Base-by-base conservation (phyloP, 208 protist species). In the Tritrichomonas foetus region DNA sequence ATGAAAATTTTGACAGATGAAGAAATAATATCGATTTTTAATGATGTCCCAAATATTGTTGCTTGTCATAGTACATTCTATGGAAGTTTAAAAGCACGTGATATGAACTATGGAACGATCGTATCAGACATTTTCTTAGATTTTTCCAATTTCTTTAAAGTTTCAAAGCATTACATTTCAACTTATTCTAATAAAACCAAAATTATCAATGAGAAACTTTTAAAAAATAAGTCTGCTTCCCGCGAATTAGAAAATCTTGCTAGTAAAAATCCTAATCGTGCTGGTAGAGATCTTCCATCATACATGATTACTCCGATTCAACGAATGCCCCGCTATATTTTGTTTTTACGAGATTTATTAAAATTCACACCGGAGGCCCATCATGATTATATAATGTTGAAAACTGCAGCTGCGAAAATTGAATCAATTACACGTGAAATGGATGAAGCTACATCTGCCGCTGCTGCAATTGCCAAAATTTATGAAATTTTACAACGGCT, bases 301-400 rank as follows among this genome's bases (percentile, higher is more conserved):
- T 89, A 89, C 57, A 44, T 47, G 3, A 39, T 89, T 89, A 89
- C 78, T 20, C 78, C 78, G 20, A 36, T 89, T 61, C 78, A 89
- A 49, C 25, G 78, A 89, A 44, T 47, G 33, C 78, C 78, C 11
- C 44, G 78, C 11, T 89, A 89, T 30, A 25, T 33, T 1, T 30
- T 89, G 20, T 47, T 89, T 61, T 89, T 89, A 44, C 44, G 78
- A 41, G 78, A 89, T 33, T 47, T 89, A n/a, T 8, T 47, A 20
- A 89, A 89, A 36, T 39, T 27, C 47, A 89, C 78, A 33, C 78
- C 78, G n/a, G 39, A 27, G 27, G 33, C 57, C 47, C 78, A 89
- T 57, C 78, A 41, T 20, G 78, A 89, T 57, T 89, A 44, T 14
- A 49, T 50, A 30, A 11, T 47, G 0, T 47, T 82, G 14, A 82